Percentiles rank a stretch among this genome's conserved stretches.
Conservation (phyloP, 2,329 filamentous ascomycete species). For the Botrytis porri region DNA sequence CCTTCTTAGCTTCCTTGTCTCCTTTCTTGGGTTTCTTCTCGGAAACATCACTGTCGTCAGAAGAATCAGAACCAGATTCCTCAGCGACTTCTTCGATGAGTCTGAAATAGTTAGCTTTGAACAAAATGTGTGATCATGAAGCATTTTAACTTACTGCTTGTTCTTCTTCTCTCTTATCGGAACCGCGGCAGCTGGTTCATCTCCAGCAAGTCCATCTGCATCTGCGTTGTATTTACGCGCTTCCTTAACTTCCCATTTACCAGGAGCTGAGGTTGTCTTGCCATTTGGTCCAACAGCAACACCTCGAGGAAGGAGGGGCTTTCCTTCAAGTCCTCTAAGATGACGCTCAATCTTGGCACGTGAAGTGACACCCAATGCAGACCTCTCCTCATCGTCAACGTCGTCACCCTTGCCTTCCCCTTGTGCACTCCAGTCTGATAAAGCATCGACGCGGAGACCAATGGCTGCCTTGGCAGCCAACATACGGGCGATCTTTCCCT, state of each 20-base stretch:
- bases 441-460: conserved; percentile 87
- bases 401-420: conserved; percentile 61
- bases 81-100: conserved; percentile 41
- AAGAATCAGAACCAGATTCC: conserved; percentile 20
- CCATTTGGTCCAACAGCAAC: conserved; percentile 73
- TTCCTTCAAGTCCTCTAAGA: conserved; percentile 80
- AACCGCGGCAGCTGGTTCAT: conserved; percentile 53
- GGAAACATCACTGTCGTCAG: conserved; percentile 16
- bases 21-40: conserved; percentile 38
- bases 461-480: conserved; percentile 90
- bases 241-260: conserved; percentile 90
- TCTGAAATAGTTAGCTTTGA: conserved; percentile 11
- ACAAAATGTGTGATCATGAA: conserved; percentile 18
- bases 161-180: conserved; percentile 51
- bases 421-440: conserved; percentile 71
- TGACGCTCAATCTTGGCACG: conserved; percentile 73
- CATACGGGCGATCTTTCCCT: conserved; percentile 98
- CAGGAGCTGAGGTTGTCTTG: conserved; percentile 55
- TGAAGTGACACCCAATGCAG: conserved; percentile 70
- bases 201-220: conserved; percentile 76
- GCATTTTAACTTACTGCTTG: conserved; percentile 40
- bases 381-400: conserved; percentile 84
- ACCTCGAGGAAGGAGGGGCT: conserved; percentile 76
- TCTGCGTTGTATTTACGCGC: conserved; percentile 92
- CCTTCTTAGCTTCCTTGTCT: conserved; percentile 19